Percentiles rank a stretch among this genome's conserved stretches.
Evolutionary conservation across 306 rosid genomes (phyloP).

Genomic region (Cucurbita moschata): DNA sequence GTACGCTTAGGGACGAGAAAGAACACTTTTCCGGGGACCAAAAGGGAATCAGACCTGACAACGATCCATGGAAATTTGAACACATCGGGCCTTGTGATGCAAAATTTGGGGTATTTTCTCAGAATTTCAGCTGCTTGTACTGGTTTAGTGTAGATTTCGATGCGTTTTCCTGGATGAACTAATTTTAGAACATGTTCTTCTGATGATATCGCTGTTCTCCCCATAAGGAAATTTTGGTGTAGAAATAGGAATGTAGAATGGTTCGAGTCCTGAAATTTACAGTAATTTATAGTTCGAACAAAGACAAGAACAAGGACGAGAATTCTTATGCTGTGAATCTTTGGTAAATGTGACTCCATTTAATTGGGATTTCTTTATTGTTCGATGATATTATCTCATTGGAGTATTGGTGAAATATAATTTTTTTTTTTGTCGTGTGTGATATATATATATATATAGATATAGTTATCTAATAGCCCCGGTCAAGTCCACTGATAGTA

Average conservation of each 20-base stretch:
- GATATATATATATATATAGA: too few species aligned
- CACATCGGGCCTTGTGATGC: slow-evolving; percentile 50
- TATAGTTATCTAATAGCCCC: too few species aligned
- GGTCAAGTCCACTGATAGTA: too few species aligned
- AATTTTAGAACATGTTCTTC: slow-evolving; percentile 36
- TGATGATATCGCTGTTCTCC: background rate
- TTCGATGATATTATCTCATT: background rate
- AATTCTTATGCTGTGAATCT: background rate
- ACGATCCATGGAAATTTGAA: slow-evolving; percentile 60
- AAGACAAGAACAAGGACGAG: background rate
- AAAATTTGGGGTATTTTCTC: slow-evolving; percentile 45
- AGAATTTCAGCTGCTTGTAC: slow-evolving; percentile 40
- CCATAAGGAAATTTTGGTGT: background rate
- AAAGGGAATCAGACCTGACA: slow-evolving; percentile 42
- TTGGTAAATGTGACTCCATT: background rate
- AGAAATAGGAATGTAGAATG: background rate
- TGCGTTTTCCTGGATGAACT: slow-evolving; percentile 37
- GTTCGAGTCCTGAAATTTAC: background rate
- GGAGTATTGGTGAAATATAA: too few species aligned
- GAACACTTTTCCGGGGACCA: slow-evolving; percentile 43
- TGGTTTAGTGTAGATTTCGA: slow-evolving; percentile 36
- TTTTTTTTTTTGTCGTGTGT: too few species aligned
- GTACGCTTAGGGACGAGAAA: slow-evolving; percentile 46
- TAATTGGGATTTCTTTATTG: background rate
- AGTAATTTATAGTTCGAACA: background rate